These are phyloP conservation scores for Lachancea dasiensis DNA, from an alignment of 805 yeast genomes.

Conservation along the genomic window DNA sequence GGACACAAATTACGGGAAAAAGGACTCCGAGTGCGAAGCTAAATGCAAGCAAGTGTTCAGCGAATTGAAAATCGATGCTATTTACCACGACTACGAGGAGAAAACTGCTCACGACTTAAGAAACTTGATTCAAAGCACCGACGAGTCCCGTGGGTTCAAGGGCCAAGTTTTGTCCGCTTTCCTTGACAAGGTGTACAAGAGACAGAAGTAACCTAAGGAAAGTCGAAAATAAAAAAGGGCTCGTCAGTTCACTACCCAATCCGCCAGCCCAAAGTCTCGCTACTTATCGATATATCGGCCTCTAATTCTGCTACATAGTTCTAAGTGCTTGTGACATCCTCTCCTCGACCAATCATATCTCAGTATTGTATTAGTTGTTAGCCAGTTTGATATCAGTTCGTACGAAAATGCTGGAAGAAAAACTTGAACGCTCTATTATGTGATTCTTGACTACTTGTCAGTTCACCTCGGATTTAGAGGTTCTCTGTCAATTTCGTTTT, in stretches of 20 bases:
- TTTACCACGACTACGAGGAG: slow-evolving; percentile 82
- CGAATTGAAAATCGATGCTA: slow-evolving; percentile 63
- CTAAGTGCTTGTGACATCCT: too few species aligned
- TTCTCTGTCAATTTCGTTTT: too few species aligned
- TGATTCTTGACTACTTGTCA: too few species aligned
- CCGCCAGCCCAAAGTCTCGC: too few species aligned
- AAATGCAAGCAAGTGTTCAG: slow-evolving; percentile 66
- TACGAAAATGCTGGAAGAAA: too few species aligned
- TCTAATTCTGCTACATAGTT: too few species aligned
- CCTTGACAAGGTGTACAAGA: slow-evolving; percentile 87
- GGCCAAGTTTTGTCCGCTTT: slow-evolving; percentile 77
- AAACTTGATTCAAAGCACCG: slow-evolving; percentile 60
- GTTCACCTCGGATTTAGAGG: too few species aligned
- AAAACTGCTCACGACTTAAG: slow-evolving; percentile 57
- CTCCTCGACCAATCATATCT: too few species aligned
- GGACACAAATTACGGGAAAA: slow-evolving; percentile 87
- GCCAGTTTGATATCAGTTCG: too few species aligned
- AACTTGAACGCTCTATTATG: too few species aligned
- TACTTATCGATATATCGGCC: too few species aligned
- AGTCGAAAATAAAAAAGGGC: neutral
- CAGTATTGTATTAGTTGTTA: too few species aligned
- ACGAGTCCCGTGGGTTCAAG: slow-evolving; percentile 92
- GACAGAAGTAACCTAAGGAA: slow-evolving; percentile 56
- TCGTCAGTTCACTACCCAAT: neutral
- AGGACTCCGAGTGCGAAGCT: slow-evolving; percentile 62